A percentile compares a stretch with the other conserved stretches of the same genome.
phyloP scores from a whole-genome alignment of 805 yeast genomes.

The Lipomyces orientalis region DNA sequence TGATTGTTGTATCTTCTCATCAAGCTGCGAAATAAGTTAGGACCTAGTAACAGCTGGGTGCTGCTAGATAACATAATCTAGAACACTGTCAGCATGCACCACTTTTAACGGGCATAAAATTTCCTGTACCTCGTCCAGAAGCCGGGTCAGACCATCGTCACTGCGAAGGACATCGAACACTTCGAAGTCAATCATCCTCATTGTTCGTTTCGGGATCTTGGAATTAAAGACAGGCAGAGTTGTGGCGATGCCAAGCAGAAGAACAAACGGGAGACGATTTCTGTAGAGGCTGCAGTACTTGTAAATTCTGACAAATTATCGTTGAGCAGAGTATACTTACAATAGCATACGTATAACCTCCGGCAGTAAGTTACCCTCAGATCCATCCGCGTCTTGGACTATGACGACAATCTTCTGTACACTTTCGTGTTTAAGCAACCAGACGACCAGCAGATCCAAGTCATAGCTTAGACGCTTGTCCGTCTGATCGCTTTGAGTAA shows the following conservation, averaged over 20 bases:
- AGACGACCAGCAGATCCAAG: constrained; percentile 46
- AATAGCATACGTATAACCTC: constrained; percentile 45
- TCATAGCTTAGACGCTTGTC: constrained; percentile 49
- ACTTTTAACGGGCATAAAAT: background rate
- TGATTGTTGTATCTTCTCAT: constrained; percentile 17
- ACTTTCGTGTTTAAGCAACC: constrained; percentile 38
- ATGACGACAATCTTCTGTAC: constrained; percentile 40
- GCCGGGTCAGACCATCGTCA: constrained; percentile 20
- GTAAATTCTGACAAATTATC: background rate
- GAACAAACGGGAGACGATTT: constrained; percentile 43
- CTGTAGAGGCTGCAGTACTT: constrained; percentile 39
- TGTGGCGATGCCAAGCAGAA: constrained; percentile 47
- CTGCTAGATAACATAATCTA: constrained; percentile 19
- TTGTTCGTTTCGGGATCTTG: constrained; percentile 42
- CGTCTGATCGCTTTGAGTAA: constrained; percentile 23
- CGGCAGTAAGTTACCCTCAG: constrained; percentile 43
- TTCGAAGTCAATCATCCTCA: constrained; percentile 39
- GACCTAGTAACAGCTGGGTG: constrained; percentile 23
- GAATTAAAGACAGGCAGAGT: constrained; percentile 47
- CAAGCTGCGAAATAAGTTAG: constrained; percentile 17
- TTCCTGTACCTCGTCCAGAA: constrained; percentile 21
- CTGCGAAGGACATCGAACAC: constrained; percentile 41
- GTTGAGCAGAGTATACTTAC: constrained; percentile 12
- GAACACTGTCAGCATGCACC: background rate
- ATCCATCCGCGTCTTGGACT: constrained; percentile 50